Evolutionary conservation across 768 basidiomycete genomes (phyloP).

Genomic region (Cystofilobasidium ferigula): DNA sequence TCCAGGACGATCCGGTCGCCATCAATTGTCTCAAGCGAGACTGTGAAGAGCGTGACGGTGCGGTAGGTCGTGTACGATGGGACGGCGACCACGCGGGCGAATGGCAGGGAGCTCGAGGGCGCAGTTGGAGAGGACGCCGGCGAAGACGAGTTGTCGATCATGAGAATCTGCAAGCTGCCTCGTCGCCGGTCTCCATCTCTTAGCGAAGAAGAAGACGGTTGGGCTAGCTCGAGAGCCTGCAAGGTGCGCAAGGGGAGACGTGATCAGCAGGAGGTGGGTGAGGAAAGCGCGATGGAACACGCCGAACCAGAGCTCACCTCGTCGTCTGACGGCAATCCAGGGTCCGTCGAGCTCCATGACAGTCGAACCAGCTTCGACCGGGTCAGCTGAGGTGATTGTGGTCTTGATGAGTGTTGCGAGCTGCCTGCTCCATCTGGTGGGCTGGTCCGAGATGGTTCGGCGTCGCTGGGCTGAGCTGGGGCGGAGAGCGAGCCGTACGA

Average conservation of each 20-base stretch:
- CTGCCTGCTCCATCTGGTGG: too few species aligned
- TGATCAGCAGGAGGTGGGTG: too few species aligned
- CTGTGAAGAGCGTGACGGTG: background rate
- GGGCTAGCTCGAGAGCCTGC: background rate
- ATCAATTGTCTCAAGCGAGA: background rate
- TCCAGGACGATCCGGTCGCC: background rate
- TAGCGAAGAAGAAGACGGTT: background rate
- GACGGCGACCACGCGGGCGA: background rate
- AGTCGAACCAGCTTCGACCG: background rate
- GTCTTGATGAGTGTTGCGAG: too few species aligned
- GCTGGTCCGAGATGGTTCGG: too few species aligned
- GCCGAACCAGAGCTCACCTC: background rate
- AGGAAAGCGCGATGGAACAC: background rate
- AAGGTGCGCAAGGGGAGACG: background rate
- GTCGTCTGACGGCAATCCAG: background rate
- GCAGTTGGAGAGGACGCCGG: too few species aligned
- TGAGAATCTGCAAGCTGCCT: background rate
- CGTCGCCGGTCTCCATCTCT: background rate
- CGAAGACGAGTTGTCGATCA: background rate
- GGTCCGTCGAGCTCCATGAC: background rate
- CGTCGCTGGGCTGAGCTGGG: too few species aligned
- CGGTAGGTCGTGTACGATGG: background rate
- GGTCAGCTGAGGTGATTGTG: too few species aligned
- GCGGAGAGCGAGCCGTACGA: too few species aligned
- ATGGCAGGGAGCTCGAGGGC: background rate